Percentiles rank a stretch among this genome's conserved stretches.
These are phyloP conservation scores for Tulasnella sp. DNA, from an alignment of 768 basidiomycete genomes.

Conservation along the genomic window DNA sequence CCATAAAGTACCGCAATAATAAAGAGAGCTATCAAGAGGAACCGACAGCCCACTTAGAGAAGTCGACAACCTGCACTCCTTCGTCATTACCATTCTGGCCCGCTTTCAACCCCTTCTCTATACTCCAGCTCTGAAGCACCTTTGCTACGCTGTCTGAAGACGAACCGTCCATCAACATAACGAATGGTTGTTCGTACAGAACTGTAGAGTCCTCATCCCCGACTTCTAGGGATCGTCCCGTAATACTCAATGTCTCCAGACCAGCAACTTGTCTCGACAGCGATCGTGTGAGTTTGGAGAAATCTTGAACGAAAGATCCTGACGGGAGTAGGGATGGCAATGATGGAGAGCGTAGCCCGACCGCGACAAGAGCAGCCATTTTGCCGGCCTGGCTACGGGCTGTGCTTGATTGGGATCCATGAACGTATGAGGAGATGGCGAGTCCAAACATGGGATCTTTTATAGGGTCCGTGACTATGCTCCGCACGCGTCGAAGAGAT, in stretches of 20 bases:
- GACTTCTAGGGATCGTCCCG: no score
- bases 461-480: slow-evolving; percentile 30
- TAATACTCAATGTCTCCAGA: slow-evolving; percentile 55
- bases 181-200: slow-evolving; percentile 8
- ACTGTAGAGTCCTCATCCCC: slow-evolving; percentile 2
- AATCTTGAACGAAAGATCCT: slow-evolving; percentile 37
- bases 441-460: slow-evolving; percentile 31
- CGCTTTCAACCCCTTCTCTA: neutral
- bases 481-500: slow-evolving; percentile 45
- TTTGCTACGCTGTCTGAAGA: slow-evolving; percentile 1
- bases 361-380: slow-evolving; percentile 44
- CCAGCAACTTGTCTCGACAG: slow-evolving; percentile 79
- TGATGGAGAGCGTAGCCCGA: slow-evolving; percentile 31
- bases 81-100: neutral
- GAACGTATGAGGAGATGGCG: slow-evolving; percentile 45
- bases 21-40: no score
- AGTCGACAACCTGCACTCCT: slow-evolving; percentile 10
- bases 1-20: no score
- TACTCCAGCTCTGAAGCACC: neutral
- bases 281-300: slow-evolving; percentile 53
- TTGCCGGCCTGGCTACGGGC: slow-evolving; percentile 26
- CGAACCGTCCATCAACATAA: slow-evolving; percentile 6
- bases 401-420: slow-evolving; percentile 29
- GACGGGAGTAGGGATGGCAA: slow-evolving; percentile 30
- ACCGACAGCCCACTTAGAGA: slow-evolving; percentile 10